Conservation (phyloP, 139 green algal genomes). For the Chlamydomonas applanata region DNA sequence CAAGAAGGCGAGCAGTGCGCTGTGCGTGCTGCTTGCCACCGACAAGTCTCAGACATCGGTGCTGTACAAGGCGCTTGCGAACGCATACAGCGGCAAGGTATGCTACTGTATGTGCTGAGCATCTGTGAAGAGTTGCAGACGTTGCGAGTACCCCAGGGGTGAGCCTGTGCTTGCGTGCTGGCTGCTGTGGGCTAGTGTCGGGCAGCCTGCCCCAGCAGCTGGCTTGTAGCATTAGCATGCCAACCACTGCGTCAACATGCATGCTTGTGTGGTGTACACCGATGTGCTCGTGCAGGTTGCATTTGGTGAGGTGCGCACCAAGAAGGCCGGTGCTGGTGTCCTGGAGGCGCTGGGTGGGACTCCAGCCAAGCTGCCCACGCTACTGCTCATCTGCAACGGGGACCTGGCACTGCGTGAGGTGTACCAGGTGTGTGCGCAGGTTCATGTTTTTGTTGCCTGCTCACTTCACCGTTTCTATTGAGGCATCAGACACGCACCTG, state of each 20-base stretch:
- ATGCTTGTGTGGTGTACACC: no score
- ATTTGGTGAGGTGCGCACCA: constrained; percentile 34
- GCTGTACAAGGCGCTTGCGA: constrained; percentile 58
- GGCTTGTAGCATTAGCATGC: no score
- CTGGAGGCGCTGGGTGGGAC: constrained; percentile 2
- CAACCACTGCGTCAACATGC: no score
- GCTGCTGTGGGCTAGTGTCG: no score
- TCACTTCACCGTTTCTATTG: neutral
- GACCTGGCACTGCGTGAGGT: constrained; percentile 43
- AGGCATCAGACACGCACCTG: neutral
- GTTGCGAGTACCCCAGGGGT: no score
- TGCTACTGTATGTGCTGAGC: no score
- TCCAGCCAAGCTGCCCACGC: constrained; percentile 35
- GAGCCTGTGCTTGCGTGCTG: no score
- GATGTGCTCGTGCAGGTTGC: no score
- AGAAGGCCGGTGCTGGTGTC: constrained; percentile 1
- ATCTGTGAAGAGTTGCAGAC: no score
- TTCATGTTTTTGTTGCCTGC: neutral
- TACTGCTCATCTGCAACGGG: constrained; percentile 79
- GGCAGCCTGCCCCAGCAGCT: no score
- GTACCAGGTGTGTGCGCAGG: constrained; percentile 26
- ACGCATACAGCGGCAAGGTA: constrained; percentile 49
- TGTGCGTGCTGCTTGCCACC: constrained; percentile 72
- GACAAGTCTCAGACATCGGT: constrained; percentile 58
- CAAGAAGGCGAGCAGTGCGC: constrained; percentile 32